Evolutionary conservation across 306 rosid genomes (phyloP).

Genomic region (Glycine tomentella): DNA sequence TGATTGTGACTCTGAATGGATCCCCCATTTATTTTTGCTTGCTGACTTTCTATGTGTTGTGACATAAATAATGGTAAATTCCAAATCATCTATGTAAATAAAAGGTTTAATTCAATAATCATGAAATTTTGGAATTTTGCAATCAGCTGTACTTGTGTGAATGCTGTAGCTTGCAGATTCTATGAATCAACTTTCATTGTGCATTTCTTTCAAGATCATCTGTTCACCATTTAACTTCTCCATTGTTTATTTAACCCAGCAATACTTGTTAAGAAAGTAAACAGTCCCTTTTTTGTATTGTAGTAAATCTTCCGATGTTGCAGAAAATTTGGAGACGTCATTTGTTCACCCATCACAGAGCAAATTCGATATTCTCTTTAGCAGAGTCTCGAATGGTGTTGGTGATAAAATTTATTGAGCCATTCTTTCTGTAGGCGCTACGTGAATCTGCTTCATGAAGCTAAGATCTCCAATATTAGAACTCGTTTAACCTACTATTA

Average conservation of each 20-base stretch:
- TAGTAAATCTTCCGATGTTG: conserved; percentile 12
- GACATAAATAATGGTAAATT: conserved; percentile 59
- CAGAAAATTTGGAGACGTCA: conserved; percentile 30
- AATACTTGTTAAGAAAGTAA: conserved; percentile 11
- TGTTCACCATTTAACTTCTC: conserved; percentile 25
- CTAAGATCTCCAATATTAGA: conserved; percentile 18
- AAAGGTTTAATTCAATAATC: conserved; percentile 40
- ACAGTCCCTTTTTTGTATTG: not conserved
- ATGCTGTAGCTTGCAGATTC: conserved; percentile 44
- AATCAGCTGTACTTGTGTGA: conserved; percentile 29
- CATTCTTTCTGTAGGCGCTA: too few relatives aligned
- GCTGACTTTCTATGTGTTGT: conserved; percentile 51
- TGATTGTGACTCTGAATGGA: conserved; percentile 32
- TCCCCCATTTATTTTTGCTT: conserved; percentile 40
- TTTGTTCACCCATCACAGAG: conserved; percentile 34
- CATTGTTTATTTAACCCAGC: not conserved
- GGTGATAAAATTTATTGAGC: conserved; percentile 9
- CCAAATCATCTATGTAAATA: conserved; percentile 55
- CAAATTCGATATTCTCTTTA: not conserved
- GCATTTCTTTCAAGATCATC: conserved; percentile 28
- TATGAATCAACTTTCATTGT: conserved; percentile 19
- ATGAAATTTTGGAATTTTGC: conserved; percentile 37
- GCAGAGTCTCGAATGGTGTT: conserved; percentile 11
- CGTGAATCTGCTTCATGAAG: conserved; percentile 31
- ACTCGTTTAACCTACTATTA: conserved; percentile 5